Base-by-base conservation (phyloP, 2,329 filamentous ascomycete species). In the Trichophyton verrucosum region DNA sequence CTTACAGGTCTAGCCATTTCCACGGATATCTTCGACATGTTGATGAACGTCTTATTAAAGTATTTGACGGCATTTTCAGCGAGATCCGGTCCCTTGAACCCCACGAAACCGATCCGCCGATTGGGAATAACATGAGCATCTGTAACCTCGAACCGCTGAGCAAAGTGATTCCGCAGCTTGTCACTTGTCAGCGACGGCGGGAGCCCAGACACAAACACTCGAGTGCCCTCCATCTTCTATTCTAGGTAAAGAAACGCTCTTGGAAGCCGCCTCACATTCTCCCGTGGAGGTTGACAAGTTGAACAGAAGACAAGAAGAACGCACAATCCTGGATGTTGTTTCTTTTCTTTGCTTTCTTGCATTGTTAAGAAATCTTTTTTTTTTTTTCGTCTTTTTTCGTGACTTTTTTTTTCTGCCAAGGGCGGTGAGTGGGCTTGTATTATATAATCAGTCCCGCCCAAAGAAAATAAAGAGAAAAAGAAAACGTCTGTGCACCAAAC, bases 31-130 rank as follows among this genome's bases (percentile, higher is more conserved):
- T 87, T 95, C 61, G 91, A 96, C 88, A 96, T 94, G 68, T 91
- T 89, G 69, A 99, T 90, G 75, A 91, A 99, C 65, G 91, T 87
- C 72, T 84, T 89, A 79, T 99, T 91, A 80, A 96, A 96, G 78
- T 96, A 95, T 74, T 89, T 91, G 72, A 95, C 88, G 51, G 94
- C 92, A 70, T 86, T 83, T 61, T 83, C 79, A 61, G 94, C 94
- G 71, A 89, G 87, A 64, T 92, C 84, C 13, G 87, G 78, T 58
- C 83, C 88, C 76, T 89, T 91, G 80, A 92, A 97, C 64, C 94
- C 94, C 63, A 99, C 85, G 80, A 96, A 99, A 68, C 91, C 94
- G 74, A 99, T 96, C 67, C 91, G 84, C 69, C 94, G 85, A 70
- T 91, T 86, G 4, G 89, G 84, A 71, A 97, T 89, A 71, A 96